Conservation (phyloP, 2,329 filamentous ascomycete genomes). For the Proliferodiscus dingleyae region DNA sequence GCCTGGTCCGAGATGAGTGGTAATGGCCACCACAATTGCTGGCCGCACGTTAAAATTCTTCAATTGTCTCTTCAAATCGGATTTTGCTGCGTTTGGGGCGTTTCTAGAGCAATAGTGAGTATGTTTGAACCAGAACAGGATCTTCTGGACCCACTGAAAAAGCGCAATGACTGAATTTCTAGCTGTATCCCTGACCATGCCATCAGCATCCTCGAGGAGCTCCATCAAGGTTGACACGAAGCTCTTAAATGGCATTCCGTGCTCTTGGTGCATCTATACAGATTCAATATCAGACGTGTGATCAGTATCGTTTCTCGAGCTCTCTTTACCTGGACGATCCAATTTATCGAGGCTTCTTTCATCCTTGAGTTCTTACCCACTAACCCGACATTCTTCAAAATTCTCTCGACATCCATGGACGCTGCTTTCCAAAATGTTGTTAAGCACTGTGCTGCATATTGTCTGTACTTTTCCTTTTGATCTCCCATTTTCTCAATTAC, state of each 20-base stretch:
- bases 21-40: constrained; percentile 77
- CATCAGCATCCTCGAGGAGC: constrained; percentile 84
- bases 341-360: constrained; percentile 80
- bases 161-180: constrained; percentile 81
- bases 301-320: background rate
- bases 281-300: background rate
- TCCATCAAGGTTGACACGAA: constrained; percentile 83
- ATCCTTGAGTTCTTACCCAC: constrained; percentile 75
- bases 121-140: background rate
- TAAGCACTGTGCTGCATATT: constrained; percentile 69
- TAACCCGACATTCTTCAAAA: constrained; percentile 73
- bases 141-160: constrained; percentile 56
- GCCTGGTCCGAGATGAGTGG: constrained; percentile 63
- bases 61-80: constrained; percentile 82
- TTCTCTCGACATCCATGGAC: constrained; percentile 70
- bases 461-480: constrained; percentile 77
- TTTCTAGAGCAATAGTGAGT: constrained; percentile 42
- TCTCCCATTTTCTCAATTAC: constrained; percentile 84
- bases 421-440: constrained; percentile 70
- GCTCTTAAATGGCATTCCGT: constrained; percentile 72
- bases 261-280: constrained; percentile 70
- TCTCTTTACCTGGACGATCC: constrained; percentile 65
- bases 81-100: constrained; percentile 78
- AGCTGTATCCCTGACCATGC: constrained; percentile 77
- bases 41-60: constrained; percentile 80